Evolutionary conservation across 83 land plant species (phyloP).

Genomic region (Thuja plicata): DNA sequence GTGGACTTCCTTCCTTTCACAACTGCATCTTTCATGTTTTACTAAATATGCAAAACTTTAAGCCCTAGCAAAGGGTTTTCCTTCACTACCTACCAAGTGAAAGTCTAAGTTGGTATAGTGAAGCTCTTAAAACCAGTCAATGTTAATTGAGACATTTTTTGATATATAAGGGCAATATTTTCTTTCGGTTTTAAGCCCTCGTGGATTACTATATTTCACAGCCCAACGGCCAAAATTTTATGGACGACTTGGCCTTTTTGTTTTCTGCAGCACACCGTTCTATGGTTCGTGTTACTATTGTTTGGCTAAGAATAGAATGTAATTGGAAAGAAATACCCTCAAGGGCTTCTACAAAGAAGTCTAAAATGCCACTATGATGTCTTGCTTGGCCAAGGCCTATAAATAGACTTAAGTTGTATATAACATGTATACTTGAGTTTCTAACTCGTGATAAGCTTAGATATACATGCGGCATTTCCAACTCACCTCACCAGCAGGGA

Average conservation of each 20-base stretch:
- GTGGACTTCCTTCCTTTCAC: too few relatives aligned
- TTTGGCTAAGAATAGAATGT: too few relatives aligned
- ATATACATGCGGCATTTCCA: too few relatives aligned
- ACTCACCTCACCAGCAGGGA: background rate
- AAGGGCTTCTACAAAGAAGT: background rate
- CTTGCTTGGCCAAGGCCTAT: background rate
- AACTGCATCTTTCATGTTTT: background rate
- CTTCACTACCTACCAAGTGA: background rate
- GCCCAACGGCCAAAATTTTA: background rate
- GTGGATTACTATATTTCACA: background rate
- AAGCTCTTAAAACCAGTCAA: background rate
- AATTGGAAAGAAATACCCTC: background rate
- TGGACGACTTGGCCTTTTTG: background rate
- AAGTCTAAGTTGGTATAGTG: background rate
- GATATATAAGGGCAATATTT: background rate
- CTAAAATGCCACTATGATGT: background rate
- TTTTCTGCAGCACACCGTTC: background rate
- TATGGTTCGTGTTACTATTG: background rate
- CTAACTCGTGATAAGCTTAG: too few relatives aligned
- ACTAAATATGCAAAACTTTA: background rate
- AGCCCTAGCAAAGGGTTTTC: background rate
- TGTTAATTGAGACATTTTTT: background rate
- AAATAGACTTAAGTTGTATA: too few relatives aligned
- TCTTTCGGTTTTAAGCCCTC: background rate
- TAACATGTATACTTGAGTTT: too few relatives aligned